phyloP scores from a whole-genome alignment of 139 green algal genomes.

The Zygnema cylindricum region DNA sequence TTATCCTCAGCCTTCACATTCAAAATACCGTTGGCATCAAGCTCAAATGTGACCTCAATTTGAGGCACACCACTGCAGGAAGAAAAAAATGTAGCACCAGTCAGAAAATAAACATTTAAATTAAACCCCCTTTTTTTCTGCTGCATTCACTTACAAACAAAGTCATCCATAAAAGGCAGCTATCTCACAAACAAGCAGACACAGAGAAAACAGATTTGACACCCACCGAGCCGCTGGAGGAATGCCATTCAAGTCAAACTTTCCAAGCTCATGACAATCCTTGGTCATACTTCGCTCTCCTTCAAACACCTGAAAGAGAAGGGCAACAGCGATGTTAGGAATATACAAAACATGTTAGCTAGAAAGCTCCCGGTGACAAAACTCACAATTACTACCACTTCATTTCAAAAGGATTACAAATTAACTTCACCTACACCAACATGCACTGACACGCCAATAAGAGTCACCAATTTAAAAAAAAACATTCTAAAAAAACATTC shows the following conservation, averaged over 20 bases:
- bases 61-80: slow-evolving; percentile 63
- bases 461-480: neutral
- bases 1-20: slow-evolving; percentile 73
- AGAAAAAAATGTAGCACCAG: neutral
- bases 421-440: neutral
- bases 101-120: neutral
- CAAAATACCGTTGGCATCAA: slow-evolving; percentile 75
- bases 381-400: neutral
- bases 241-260: slow-evolving; percentile 73
- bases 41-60: slow-evolving; percentile 74
- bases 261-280: slow-evolving; percentile 70
- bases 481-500: neutral
- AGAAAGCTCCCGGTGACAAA: neutral
- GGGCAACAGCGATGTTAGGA: neutral
- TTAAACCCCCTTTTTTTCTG: neutral
- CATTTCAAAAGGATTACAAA: neutral
- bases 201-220: neutral
- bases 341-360: neutral
- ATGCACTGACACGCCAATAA: neutral
- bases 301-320: slow-evolving; percentile 67
- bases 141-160: neutral
- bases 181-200: slow-evolving; percentile 3
- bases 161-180: neutral
- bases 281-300: slow-evolving; percentile 71
- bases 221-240: slow-evolving; percentile 62